Evolutionary conservation across 2,329 filamentous ascomycete species (phyloP).

Genomic region (Grosmannia huntii): DNA sequence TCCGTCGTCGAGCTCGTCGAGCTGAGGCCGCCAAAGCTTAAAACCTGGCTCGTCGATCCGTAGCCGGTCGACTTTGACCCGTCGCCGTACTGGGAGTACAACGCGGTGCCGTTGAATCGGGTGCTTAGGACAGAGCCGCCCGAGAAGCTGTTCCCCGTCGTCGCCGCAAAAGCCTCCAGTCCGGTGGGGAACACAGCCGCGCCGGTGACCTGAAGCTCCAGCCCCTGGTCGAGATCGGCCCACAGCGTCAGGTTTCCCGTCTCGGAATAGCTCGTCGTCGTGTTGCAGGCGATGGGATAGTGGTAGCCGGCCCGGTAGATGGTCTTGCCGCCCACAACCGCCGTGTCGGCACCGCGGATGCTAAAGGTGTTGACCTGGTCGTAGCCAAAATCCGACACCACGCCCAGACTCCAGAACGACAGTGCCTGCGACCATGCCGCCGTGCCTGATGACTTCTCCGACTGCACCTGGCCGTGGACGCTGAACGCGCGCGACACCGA

Average conservation of each 20-base stretch:
- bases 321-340: neutral
- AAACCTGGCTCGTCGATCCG: slow-evolving; percentile 43
- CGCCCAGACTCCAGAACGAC: slow-evolving; percentile 38
- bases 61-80: slow-evolving; percentile 33
- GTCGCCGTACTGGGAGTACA: slow-evolving; percentile 35
- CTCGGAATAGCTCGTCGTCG: slow-evolving; percentile 29
- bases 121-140: slow-evolving; percentile 32
- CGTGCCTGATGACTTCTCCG: slow-evolving; percentile 23
- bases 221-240: slow-evolving; percentile 28
- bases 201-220: slow-evolving; percentile 25
- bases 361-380: slow-evolving; percentile 29
- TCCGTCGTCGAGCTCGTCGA: slow-evolving; percentile 13
- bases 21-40: slow-evolving; percentile 37
- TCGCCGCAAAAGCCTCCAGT: slow-evolving; percentile 38
- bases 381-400: slow-evolving; percentile 23
- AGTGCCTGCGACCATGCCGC: slow-evolving; percentile 48
- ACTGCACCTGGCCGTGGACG: slow-evolving; percentile 37
- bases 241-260: slow-evolving; percentile 33
- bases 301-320: slow-evolving; percentile 29
- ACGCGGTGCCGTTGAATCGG: slow-evolving; percentile 43
- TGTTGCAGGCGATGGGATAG: slow-evolving; percentile 50
- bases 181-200: slow-evolving; percentile 41
- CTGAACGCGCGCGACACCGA: slow-evolving; percentile 40
- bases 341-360: slow-evolving; percentile 17
- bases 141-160: slow-evolving; percentile 3